These are phyloP conservation scores for Vitis hybrid DNA, from an alignment of 177 flowering plant species.

Conservation along the genomic window DNA sequence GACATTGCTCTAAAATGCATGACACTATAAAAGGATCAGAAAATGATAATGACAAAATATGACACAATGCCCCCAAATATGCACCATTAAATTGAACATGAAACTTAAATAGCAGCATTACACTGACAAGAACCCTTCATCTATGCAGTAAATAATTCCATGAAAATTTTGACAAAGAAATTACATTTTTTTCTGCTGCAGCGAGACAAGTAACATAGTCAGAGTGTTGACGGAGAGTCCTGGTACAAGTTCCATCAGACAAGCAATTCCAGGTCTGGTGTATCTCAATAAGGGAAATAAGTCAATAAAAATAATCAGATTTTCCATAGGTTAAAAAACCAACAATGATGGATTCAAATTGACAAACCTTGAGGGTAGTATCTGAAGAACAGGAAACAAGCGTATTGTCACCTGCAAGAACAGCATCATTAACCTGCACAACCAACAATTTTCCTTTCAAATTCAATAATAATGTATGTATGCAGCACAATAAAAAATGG, in stretches of 20 bases:
- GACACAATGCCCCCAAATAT: constrained; percentile 8
- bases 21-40: constrained; percentile 74
- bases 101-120: constrained; percentile 1
- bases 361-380: constrained; percentile 81
- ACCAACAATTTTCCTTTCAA: constrained; percentile 1
- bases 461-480: too few relatives aligned
- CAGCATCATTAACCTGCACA: constrained; percentile 91
- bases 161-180: constrained; percentile 26
- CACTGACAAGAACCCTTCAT: constrained; percentile 18
- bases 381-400: constrained; percentile 98
- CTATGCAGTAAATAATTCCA: constrained; percentile 11
- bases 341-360: constrained; percentile 1
- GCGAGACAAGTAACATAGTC: constrained; percentile 98
- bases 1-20: constrained; percentile 84
- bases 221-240: constrained; percentile 87
- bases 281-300: constrained; percentile 6
- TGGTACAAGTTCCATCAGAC: constrained; percentile 74
- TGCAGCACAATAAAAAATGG: too few relatives aligned
- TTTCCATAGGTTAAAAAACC: neutral
- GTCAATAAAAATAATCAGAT: constrained; percentile 10
- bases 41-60: constrained; percentile 22
- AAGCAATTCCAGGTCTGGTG: constrained; percentile 83
- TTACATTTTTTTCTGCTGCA: constrained; percentile 88
- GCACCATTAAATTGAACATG: neutral
- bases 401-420: constrained; percentile 71